Evolutionary conservation across 345 rosid species (phyloP), one percentile per base, ranked within the genome.

Genomic region (Gossypium herbaceum): DNA sequence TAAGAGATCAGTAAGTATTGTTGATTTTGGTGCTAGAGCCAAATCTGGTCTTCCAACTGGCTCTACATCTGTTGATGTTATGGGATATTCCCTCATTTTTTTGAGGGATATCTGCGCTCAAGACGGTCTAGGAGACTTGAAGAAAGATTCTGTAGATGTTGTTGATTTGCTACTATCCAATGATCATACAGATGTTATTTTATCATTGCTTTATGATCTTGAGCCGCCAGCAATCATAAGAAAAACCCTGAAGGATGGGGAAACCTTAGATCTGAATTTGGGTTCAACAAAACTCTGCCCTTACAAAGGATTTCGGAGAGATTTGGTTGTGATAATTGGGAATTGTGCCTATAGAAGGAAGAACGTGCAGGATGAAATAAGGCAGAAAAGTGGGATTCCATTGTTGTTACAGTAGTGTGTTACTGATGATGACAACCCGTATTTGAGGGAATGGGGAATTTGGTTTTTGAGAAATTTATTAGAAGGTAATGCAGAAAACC

Each of bases 361-460:
- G 83, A 68, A 45, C 48, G 90, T 89, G 24, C 98, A 92, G 77
- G 94, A 92, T 78, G 86, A 89, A 80, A 88, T 92, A 50, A 82
- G 98, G 69, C 75, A 80, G 77, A 86, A 80, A 78, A 82, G 84
- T 70, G 92, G 88, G 58, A 75, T 91, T 57, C 76, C 84, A 12
- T n/a, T 91, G 58, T 75, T 94, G 77, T 64, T 91, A 73, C 98
- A 89, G 75, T 95, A 92, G 63, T 91, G 98, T 72, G 93, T 90
- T 56, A 69, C 81, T 0, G 94, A 90, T 63, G 94, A 91, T 78
- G 91, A 90, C 11, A 92, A 92, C 82, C 90, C 88, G 0, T 92
- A 85, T 80, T 60, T 90, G 77, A 91, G 94, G 74, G 98, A 92
- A 78, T 92, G 97, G 98, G 91, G 94, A 13, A 86, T 94, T 68